phyloP scores from a whole-genome alignment of 768 basidiomycete species.

The Lactarius indigo region DNA sequence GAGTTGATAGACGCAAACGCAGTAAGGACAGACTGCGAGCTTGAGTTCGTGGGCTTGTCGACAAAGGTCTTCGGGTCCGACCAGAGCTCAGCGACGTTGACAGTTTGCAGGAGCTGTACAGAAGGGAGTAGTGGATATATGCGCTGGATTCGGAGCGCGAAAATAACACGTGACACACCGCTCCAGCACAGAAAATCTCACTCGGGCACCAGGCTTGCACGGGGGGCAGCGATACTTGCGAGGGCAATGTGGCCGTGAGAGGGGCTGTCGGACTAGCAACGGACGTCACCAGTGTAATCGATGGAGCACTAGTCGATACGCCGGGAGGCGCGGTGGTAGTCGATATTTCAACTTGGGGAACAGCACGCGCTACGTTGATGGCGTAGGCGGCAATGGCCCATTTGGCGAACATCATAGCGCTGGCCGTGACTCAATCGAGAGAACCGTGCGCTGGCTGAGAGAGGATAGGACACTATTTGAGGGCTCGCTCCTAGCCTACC shows the following conservation, averaged over 20 bases:
- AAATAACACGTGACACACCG: conserved; percentile 42
- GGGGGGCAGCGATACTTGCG: conserved; percentile 62
- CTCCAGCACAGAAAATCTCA: conserved; percentile 77
- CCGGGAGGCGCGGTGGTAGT: conserved; percentile 21
- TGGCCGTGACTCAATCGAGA: conserved; percentile 23
- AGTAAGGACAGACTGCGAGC: conserved; percentile 59
- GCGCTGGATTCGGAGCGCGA: not conserved
- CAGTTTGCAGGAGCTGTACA: conserved; percentile 72
- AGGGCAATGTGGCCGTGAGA: conserved; percentile 51
- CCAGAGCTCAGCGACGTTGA: conserved; percentile 73
- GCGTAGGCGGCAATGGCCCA: conserved; percentile 21
- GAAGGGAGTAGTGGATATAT: not conserved
- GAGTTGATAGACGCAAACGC: conserved; percentile 54
- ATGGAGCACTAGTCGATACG: conserved; percentile 27
- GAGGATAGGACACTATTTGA: not conserved
- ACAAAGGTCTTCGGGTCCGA: conserved; percentile 85
- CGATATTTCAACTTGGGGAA: conserved; percentile 20
- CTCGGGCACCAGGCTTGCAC: conserved; percentile 73
- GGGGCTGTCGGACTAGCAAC: conserved; percentile 61
- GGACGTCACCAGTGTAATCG: conserved; percentile 53
- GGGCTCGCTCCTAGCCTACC: too few relatives aligned
- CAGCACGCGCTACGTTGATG: conserved; percentile 7
- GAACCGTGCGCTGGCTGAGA: not conserved
- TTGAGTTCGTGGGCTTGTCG: conserved; percentile 79
- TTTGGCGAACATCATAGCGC: conserved; percentile 32